Evolutionary conservation across 2,329 filamentous ascomycete genomes (phyloP), one percentile per base, ranked within the genome.

Genomic region (Scorias spongiosa): DNA sequence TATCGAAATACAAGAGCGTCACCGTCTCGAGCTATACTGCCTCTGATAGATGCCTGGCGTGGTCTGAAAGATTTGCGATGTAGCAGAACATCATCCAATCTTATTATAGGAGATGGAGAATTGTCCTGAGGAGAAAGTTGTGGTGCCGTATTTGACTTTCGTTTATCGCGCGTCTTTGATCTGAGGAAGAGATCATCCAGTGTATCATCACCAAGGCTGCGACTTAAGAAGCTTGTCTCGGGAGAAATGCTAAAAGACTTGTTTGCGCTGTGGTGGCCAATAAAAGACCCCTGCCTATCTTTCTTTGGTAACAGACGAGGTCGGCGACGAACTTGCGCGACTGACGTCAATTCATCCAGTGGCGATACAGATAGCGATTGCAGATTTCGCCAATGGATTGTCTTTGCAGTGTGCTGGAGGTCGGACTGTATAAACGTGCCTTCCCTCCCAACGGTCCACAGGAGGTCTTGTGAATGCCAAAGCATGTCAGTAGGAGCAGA

Each of bases 371-470:
- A 70, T 48, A 77, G 63, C 1, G 74, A 66, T 52, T 75, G 74
- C 53, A 75, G 62, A 44, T 70, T 71, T 32, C 74, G 67, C 46
- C 71, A 67, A 51, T 77, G 73, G 40, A 76, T 65, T n/a, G 73
- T 66, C 49, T 76, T 75, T 8, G 72, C 66, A 6, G 71, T 67
- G 60, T 73, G 75, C 46, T 76, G 71, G 29, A 79, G 66, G 52
- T 81, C 77, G 29, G 71, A 75, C 55, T 81, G 77, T 14, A 74
- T 70, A 49, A 81, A 80, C 9, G 70, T 66, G 11, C 77, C 77
- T 47, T 75, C 70, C 40, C 71, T 67, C 6, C 74, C 75, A 37
- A 78, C 76, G 10, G 75, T 78, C 77, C 77, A 81, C 32, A 81
- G 63, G 6, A 76, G 63, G 55, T 80, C 75, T 57, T 76, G 74